Evolutionary conservation across 2,329 filamentous ascomycete species (phyloP).

Genomic region (Aspergillus chevalieri): DNA sequence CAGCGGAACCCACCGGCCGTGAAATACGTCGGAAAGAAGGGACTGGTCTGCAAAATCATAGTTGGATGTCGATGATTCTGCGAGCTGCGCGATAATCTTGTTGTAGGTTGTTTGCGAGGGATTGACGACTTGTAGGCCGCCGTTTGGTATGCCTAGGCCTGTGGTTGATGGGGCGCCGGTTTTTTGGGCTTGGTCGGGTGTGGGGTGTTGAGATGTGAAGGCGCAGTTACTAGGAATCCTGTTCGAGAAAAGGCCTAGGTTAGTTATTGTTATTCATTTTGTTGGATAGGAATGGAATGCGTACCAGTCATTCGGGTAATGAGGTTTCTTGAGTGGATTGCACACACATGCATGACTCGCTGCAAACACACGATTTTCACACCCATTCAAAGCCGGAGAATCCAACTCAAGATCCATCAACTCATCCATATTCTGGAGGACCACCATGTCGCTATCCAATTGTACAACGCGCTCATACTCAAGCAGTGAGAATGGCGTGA

Average conservation of each 20-base stretch:
- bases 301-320: slow-evolving; percentile 71
- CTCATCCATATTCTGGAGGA: slow-evolving; percentile 81
- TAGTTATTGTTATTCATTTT: neutral
- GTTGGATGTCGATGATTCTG: no score
- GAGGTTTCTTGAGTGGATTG: slow-evolving; percentile 69
- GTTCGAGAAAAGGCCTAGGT: neutral
- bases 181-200: slow-evolving; percentile 47
- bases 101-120: slow-evolving; percentile 48
- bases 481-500: slow-evolving; percentile 68
- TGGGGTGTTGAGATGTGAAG: slow-evolving; percentile 52
- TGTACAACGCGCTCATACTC: slow-evolving; percentile 76
- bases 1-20: slow-evolving; percentile 50
- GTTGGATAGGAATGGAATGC: slow-evolving; percentile 6
- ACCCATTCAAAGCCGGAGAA: slow-evolving; percentile 43
- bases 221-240: slow-evolving; percentile 55
- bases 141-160: slow-evolving; percentile 55
- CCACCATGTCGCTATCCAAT: slow-evolving; percentile 84
- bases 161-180: slow-evolving; percentile 44
- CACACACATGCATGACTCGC: slow-evolving; percentile 80
- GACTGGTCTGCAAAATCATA: neutral
- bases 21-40: slow-evolving; percentile 47
- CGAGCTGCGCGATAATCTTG: no score
- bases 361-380: slow-evolving; percentile 65
- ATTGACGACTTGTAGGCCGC: slow-evolving; percentile 57
- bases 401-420: slow-evolving; percentile 78